Evolutionary conservation across 768 basidiomycete genomes (phyloP).

Genomic region (Agrocybe pediades): DNA sequence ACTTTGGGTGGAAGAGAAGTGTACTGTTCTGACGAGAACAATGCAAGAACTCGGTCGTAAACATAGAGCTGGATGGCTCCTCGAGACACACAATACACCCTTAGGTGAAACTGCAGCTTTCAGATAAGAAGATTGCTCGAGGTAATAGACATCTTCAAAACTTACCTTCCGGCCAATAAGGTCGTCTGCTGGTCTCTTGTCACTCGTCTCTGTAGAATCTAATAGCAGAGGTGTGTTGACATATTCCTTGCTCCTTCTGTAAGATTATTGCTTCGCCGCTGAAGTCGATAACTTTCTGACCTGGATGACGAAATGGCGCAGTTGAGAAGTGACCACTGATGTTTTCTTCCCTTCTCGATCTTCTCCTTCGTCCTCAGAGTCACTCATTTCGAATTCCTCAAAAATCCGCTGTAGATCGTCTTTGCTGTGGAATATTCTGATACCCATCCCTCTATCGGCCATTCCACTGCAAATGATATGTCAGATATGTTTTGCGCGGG

Average conservation of each 20-base stretch:
- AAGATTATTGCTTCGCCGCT: not conserved
- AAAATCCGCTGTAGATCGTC: slow-evolving; percentile 74
- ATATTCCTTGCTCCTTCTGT: slow-evolving; percentile 71
- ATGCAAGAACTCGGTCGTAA: slow-evolving; percentile 79
- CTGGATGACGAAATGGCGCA: slow-evolving; percentile 96
- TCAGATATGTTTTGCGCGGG: slow-evolving; percentile 3
- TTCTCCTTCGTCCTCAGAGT: slow-evolving; percentile 49
- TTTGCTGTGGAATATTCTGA: slow-evolving; percentile 84
- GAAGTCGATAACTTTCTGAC: slow-evolving; percentile 38
- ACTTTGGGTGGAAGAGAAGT: slow-evolving; percentile 38
- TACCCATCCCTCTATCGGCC: slow-evolving; percentile 95
- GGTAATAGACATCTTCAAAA: slow-evolving; percentile 7
- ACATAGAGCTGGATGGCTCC: slow-evolving; percentile 82
- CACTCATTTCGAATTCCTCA: slow-evolving; percentile 70
- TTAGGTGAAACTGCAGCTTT: slow-evolving; percentile 80
- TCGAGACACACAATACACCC: slow-evolving; percentile 82
- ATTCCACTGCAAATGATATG: slow-evolving; percentile 58
- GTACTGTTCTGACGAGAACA: slow-evolving; percentile 85
- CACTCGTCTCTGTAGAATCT: slow-evolving; percentile 56
- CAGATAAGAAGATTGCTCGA: not conserved
- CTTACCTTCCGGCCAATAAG: slow-evolving; percentile 63
- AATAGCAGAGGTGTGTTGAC: slow-evolving; percentile 75
- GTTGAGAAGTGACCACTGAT: slow-evolving; percentile 77
- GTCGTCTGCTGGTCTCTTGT: slow-evolving; percentile 20
- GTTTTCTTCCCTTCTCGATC: slow-evolving; percentile 43